Percentiles rank a stretch among this genome's conserved stretches.
These are phyloP conservation scores for Mycena leptocephala DNA, from an alignment of 768 basidiomycete species.

Conservation along the genomic window DNA sequence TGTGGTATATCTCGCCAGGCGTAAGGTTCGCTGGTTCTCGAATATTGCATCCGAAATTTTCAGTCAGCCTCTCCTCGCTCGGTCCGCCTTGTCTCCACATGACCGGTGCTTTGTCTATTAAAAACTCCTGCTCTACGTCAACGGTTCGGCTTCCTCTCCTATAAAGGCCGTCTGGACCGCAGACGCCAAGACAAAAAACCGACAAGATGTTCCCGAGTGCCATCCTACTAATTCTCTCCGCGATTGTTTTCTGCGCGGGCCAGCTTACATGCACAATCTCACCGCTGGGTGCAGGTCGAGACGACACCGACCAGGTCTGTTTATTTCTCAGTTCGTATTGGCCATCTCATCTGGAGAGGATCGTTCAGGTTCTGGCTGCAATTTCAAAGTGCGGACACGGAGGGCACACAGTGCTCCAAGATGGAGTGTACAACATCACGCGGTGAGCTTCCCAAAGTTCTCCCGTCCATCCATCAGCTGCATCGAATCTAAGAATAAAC, in stretches of 20 bases:
- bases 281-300: slow-evolving; percentile 45
- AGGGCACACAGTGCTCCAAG: slow-evolving; percentile 50
- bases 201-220: neutral
- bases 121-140: neutral
- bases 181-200: neutral
- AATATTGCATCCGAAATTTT: too few relatives aligned
- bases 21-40: too few relatives aligned
- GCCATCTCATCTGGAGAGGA: too few relatives aligned
- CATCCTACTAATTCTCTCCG: neutral
- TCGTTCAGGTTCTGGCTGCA: slow-evolving; percentile 50
- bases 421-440: slow-evolving; percentile 58
- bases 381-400: slow-evolving; percentile 53
- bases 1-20: too few relatives aligned
- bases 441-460: slow-evolving; percentile 46
- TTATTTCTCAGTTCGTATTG: too few relatives aligned
- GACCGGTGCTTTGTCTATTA: neutral
- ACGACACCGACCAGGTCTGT: slow-evolving; percentile 48
- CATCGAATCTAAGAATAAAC: neutral
- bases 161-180: neutral
- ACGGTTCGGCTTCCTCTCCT: neutral
- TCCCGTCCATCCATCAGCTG: neutral
- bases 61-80: neutral
- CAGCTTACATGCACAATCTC: slow-evolving; percentile 25
- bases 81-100: neutral
- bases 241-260: neutral